These are phyloP conservation scores for Musa beccarii DNA, from an alignment of 176 grass and related monocot genomes.

Conservation along the genomic window DNA sequence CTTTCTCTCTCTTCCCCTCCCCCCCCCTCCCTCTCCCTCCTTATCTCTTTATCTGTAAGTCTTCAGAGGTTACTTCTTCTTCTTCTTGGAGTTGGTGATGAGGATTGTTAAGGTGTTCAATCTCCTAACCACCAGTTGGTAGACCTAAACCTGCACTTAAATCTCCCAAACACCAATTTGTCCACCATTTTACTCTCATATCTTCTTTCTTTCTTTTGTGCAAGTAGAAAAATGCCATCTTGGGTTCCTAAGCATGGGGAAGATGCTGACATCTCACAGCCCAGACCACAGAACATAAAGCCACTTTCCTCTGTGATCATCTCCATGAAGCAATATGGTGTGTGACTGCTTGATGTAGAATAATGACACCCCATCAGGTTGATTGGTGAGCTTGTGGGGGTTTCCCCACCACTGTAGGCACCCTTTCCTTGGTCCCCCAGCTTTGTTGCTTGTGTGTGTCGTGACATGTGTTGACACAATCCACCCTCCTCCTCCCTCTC, in stretches of 20 bases:
- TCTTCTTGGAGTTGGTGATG: neutral
- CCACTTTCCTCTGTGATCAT: neutral
- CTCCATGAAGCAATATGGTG: neutral
- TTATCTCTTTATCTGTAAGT: constrained; percentile 7
- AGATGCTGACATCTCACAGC: constrained; percentile 17
- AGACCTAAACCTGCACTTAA: constrained; percentile 45
- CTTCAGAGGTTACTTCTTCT: neutral
- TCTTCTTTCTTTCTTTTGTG: neutral
- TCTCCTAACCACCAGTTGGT: constrained; percentile 54
- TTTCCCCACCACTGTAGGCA: neutral
- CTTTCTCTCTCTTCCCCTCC: neutral
- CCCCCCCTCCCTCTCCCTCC: neutral
- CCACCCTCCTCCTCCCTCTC: neutral
- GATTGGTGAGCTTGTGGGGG: neutral
- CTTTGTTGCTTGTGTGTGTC: neutral
- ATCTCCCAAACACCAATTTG: constrained; percentile 16
- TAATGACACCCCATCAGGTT: neutral
- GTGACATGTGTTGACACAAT: constrained; percentile 6
- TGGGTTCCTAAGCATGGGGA: constrained; percentile 9
- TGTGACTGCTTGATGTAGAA: neutral
- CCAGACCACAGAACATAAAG: constrained; percentile 1
- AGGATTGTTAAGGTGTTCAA: constrained; percentile 33
- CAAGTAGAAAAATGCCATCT: neutral
- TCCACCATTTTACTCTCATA: neutral
- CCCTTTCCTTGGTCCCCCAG: neutral